phyloP scores from a whole-genome alignment of 768 basidiomycete genomes.

The Tephrocybe rancida region DNA sequence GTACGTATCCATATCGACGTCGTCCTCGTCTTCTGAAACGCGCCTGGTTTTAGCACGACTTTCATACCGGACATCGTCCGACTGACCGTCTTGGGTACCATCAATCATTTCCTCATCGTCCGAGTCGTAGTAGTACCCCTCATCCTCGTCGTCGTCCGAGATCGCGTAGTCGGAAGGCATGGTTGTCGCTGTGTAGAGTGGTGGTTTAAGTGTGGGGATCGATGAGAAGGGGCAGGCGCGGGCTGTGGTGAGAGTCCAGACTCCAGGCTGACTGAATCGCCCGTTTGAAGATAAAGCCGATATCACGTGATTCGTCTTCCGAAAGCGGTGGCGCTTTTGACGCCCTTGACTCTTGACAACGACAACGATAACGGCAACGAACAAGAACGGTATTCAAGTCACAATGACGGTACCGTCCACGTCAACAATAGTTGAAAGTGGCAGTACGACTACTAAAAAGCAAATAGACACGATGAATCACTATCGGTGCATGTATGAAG shows the following conservation, averaged over 20 bases:
- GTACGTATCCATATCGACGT: conserved; percentile 70
- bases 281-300: conserved; percentile 5
- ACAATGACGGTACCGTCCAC: too few relatives aligned
- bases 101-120: conserved; percentile 77
- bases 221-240: conserved; percentile 17
- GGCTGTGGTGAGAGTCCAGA: conserved; percentile 9
- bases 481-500: too few relatives aligned
- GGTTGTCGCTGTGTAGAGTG: neutral
- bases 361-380: too few relatives aligned
- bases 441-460: too few relatives aligned
- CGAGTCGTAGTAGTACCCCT: conserved; percentile 53
- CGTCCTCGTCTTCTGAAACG: conserved; percentile 43
- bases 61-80: conserved; percentile 35
- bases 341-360: too few relatives aligned
- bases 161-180: conserved; percentile 70
- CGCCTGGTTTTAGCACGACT: neutral
- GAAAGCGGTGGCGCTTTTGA: conserved; percentile 5
- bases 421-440: too few relatives aligned
- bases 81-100: conserved; percentile 56
- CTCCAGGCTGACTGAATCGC: conserved; percentile 4
- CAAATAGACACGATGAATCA: too few relatives aligned
- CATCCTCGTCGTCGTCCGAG: conserved; percentile 67
- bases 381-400: too few relatives aligned
- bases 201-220: conserved; percentile 17
- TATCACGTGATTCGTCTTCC: conserved; percentile 2